Conservation (phyloP, 176 grass and related monocot genomes). For the Eleusine indica region DNA sequence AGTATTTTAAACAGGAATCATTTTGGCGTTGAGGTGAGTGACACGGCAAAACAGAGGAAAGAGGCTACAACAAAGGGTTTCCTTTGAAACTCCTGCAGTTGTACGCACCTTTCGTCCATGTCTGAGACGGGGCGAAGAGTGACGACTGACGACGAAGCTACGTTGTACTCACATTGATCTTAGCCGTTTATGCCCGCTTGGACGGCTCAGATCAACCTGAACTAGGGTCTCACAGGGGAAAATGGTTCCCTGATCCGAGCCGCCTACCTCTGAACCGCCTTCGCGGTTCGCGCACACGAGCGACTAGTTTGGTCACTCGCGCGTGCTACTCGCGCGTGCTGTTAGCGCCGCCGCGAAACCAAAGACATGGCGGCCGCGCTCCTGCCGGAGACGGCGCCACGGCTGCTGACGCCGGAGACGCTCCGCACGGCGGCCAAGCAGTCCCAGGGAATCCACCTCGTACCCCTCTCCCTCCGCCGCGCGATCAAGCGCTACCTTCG, state of each 20-base stretch:
- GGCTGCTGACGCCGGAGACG: slow-evolving; percentile 74
- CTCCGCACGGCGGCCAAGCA: slow-evolving; percentile 81
- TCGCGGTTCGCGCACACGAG: neutral
- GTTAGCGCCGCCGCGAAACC: slow-evolving; percentile 13
- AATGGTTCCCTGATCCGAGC: neutral
- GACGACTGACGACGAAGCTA: neutral
- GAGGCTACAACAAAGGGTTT: too few species aligned
- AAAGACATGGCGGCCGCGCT: slow-evolving; percentile 62
- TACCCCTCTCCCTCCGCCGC: slow-evolving; percentile 77
- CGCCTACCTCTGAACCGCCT: neutral
- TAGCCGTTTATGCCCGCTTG: neutral
- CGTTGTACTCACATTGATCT: neutral
- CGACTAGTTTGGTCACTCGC: neutral
- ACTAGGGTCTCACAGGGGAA: neutral
- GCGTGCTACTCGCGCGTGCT: neutral
- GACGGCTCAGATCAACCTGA: neutral
- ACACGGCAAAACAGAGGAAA: too few species aligned
- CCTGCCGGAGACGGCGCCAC: slow-evolving; percentile 57
- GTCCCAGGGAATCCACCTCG: slow-evolving; percentile 74
- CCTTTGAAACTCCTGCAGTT: too few species aligned
- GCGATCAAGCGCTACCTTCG: slow-evolving; percentile 87
- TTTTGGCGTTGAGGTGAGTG: too few species aligned
- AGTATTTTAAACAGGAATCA: too few species aligned
- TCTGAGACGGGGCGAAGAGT: too few species aligned
- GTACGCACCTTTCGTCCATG: too few species aligned